Evolutionary conservation across 2,329 filamentous ascomycete genomes (phyloP), one percentile per base, ranked within the genome.

Genomic region (Aureobasidium uvarum): DNA sequence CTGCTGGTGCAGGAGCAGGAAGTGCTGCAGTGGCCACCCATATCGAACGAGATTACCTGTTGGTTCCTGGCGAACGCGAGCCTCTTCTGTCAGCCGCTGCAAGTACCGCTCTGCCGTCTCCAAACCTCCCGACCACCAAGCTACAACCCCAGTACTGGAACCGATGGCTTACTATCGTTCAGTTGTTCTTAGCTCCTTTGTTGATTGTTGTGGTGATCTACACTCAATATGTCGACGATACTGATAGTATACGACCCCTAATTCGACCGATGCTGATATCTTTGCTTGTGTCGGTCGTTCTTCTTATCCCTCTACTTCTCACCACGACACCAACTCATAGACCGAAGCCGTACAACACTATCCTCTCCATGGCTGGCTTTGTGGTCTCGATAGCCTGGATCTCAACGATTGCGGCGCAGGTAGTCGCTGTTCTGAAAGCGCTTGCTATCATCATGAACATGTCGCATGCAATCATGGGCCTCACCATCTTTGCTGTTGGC

Each of bases 401-500:
- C 71, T 95, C 92, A 45, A 95, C 92, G 1, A 92, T 99, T 71
- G 94, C 95, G 1, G 91, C 92, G 41, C 94, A 99, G 79, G 95
- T 99, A 5, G 95, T 99, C 5, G 93, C 92, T 38, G 90, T 97
- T 6, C 84, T 99, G 69, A 98, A 99, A 78, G 90, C 95, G 0
- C 81, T 98, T 56, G 95, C 95, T 10, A 90, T 98, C 36, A 91
- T 99, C 59, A 81, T 96, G 65, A 89, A 90, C 72, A 99, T 99
- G 74, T 95, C 90, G 18, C 95, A 99, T 77, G 95, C 95, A 4
- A 91, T 99, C 68, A 84, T 99, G 13, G 95, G 95, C 1, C 84
- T 99, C 60, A 99, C 95, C 18, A 89, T 99, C 64, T 99, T 99
- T 75, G 95, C 95, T 2, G 92, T 97, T 39, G 95, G 95, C 33